A percentile compares a stretch with the other conserved stretches of the same genome.
These are phyloP conservation scores for Ballota nigra DNA, from an alignment of 257 asterid species.

Conservation along the genomic window DNA sequence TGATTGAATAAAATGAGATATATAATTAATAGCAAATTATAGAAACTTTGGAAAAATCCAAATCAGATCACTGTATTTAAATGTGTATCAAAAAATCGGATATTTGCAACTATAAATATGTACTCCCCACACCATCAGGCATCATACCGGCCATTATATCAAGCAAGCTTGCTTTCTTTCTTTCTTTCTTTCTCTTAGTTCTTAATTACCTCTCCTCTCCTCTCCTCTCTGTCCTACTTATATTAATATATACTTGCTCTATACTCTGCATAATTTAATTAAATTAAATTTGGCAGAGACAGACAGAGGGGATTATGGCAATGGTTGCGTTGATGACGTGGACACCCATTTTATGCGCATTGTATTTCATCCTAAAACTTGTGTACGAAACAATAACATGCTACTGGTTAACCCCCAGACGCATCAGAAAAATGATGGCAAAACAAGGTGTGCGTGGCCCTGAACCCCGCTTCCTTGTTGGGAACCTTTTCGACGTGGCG, in stretches of 20 bases:
- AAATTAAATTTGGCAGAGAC: background rate
- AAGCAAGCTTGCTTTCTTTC: too few species aligned
- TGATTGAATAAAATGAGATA: too few species aligned
- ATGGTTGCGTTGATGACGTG: slow-evolving; percentile 15
- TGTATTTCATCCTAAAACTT: slow-evolving; percentile 30
- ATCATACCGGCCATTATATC: too few species aligned
- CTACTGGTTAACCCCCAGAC: slow-evolving; percentile 78
- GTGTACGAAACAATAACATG: slow-evolving; percentile 44
- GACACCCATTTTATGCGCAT: slow-evolving; percentile 17
- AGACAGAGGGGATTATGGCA: slow-evolving; percentile 37
- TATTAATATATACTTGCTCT: too few species aligned
- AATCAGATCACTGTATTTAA: too few species aligned
- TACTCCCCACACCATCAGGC: background rate
- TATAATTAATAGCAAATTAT: too few species aligned
- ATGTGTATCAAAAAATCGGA: too few species aligned
- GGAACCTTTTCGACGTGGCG: slow-evolving; percentile 70
- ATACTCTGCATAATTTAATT: background rate
- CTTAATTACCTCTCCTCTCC: too few species aligned
- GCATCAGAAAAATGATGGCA: slow-evolving; percentile 68
- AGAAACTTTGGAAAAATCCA: too few species aligned
- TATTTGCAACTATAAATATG: slow-evolving; percentile 27
- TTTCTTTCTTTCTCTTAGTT: too few species aligned
- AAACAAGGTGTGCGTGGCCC: slow-evolving; percentile 94
- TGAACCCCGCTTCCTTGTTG: slow-evolving; percentile 68
- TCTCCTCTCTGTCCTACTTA: background rate